Base-by-base conservation (phyloP, 176 grass and related monocot species). In the Oryza coarctata region DNA sequence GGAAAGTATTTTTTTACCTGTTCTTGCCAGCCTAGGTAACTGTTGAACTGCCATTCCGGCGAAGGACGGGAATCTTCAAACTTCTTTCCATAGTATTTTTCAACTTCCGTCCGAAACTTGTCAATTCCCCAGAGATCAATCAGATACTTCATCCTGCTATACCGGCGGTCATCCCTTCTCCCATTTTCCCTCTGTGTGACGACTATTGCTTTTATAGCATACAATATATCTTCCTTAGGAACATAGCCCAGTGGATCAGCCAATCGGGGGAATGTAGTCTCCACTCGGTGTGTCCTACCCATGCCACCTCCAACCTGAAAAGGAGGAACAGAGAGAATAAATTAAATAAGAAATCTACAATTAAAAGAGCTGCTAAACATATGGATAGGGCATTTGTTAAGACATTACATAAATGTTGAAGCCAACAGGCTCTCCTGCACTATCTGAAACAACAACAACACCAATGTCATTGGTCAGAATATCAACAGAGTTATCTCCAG, bases 31-130 rank as follows among this genome's bases (percentile, higher is more conserved):
- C 96, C 96, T 82, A 99, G 93, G 71, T 99, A 93, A 73, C 87
- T 90, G 63, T 95, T 95, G 73, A 99, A 99, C 74, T 99, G 80
- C 96, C 96, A 99, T 52, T 95, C 93, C 11, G 92, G 88, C 39
- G 90, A 70, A 74, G 90, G 89, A 0, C 25, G 71, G 32, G 88
- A 95, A 29, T 87, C 75, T 73, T 95, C 87, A 73, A 99, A 94
- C 82, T 93, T 94, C 93, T 99, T 99, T 50, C 96, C 96, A 22
- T 91, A 99, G 79, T 99, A 99, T 83, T 95, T 92, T 88, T 99
- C 96, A 55, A 74, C 87, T 27, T 93, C 93, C 45, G 75, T 61
- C 29, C 93, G 91, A 22, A 99, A 99, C 82, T 91, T 99, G 50
- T 94, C 96, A 41, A 99, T 99, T 83, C 96, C 96, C 96, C 96